Evolutionary conservation across 345 rosid species (phyloP).

Genomic region (Eucalyptus guilfoylei): DNA sequence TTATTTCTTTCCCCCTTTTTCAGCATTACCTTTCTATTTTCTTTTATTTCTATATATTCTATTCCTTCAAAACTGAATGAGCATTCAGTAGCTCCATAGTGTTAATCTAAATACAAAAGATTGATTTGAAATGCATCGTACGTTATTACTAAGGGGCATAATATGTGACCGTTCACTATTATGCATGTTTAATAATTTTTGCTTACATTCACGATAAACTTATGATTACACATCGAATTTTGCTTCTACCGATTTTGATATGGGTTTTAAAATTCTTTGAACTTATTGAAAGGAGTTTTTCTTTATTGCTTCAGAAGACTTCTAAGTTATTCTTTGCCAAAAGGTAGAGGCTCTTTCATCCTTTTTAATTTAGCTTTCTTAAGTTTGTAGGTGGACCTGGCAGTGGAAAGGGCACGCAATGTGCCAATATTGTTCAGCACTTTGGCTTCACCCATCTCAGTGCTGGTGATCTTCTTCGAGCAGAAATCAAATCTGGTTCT

Average conservation of each 20-base stretch:
- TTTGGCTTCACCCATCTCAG: constrained; percentile 74
- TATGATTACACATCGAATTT: neutral
- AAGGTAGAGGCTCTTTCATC: neutral
- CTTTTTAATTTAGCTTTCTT: neutral
- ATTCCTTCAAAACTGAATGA: neutral
- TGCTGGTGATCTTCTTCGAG: constrained; percentile 81
- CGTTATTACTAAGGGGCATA: neutral
- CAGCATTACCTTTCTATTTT: neutral
- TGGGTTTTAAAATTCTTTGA: neutral
- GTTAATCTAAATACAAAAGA: neutral
- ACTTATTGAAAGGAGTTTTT: neutral
- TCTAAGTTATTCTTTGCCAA: neutral
- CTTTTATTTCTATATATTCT: neutral
- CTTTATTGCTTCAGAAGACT: neutral
- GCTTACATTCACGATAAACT: neutral
- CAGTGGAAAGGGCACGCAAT: constrained; percentile 85
- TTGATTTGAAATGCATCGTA: neutral
- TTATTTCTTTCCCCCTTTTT: neutral
- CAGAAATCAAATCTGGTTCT: constrained; percentile 65
- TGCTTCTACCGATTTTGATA: neutral
- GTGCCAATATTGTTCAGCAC: constrained; percentile 47
- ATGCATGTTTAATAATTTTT: neutral
- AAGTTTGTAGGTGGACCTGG: constrained; percentile 79
- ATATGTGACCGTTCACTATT: neutral
- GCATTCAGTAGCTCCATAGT: neutral